Evolutionary conservation across 805 yeast species (phyloP), one percentile per base, ranked within the genome.

Genomic region (Barnettozyma siamensis): DNA sequence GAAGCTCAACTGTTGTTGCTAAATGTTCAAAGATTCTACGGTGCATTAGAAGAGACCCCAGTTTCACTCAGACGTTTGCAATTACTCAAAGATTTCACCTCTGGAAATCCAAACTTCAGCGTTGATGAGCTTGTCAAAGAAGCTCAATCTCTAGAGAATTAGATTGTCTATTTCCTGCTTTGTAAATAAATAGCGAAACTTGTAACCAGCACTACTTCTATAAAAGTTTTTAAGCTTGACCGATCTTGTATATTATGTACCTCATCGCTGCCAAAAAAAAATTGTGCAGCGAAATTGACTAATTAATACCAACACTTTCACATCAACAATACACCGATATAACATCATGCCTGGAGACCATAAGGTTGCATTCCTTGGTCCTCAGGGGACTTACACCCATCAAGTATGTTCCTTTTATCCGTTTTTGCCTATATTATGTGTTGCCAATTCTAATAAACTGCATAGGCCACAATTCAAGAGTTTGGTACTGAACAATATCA

Each of bases 341-440:
- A 26, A 26, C 29, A 13, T 7, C 30, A 38, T 38, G 41, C 29
- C 43, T 9, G 24, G 24, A 10, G 16, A 15, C 33, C 13, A 24
- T n/a, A 76, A 66, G 50, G 80, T 84, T 4, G 88, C 86, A 3
- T 91, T 76, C 54, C 63, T 91, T 38, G 99, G 98, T 0, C 99
- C 99, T 0, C 69, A 68, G 38, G 97, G 97, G 2, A 91, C 97
- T 1, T 93, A 88, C 62, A 85, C 98, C 2, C 95, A 91, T 53
- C 95, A 88, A 63, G 93, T 69, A 31, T 9, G 44, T 36, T 6
- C 5, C 7, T 19, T 5, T 8, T 11, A 8, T 27, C n/a, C 17
- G 4, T 30, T 15, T 21, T 19, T 12, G n/a, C 19, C 20, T 19
- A 27, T 23, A 19, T 7, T 16, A 12, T 8, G 5, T 18, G 19